Evolutionary conservation across 163 green algal species (phyloP).

Genomic region (Prototheca wickerhamii): DNA sequence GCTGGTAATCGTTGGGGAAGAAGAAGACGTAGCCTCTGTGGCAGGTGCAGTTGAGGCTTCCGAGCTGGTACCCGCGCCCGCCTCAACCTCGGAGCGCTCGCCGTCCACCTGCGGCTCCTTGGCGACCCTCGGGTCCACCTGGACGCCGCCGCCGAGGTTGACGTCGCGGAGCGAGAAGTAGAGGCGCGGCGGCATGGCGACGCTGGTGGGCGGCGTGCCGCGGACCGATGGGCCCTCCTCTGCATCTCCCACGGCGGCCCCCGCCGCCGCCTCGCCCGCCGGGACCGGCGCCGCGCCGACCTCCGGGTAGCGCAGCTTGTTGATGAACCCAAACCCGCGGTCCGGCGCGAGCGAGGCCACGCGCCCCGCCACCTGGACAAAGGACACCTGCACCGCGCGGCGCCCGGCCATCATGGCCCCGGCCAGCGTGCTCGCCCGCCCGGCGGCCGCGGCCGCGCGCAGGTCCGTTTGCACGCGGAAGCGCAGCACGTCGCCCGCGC

Average conservation of each 20-base stretch:
- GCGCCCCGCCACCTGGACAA: slow-evolving; percentile 7
- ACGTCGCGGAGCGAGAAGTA: neutral
- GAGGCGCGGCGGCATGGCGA: neutral
- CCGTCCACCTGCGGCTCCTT: too few relatives aligned
- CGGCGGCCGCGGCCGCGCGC: slow-evolving; percentile 7
- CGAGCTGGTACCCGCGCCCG: too few relatives aligned
- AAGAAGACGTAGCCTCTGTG: too few relatives aligned
- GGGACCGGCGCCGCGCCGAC: neutral
- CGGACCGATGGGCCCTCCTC: neutral
- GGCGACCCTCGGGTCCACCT: slow-evolving; percentile 11
- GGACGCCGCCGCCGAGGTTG: neutral
- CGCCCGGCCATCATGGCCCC: slow-evolving; percentile 10
- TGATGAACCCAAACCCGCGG: slow-evolving; percentile 29
- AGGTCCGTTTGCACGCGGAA: slow-evolving; percentile 28
- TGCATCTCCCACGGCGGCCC: neutral
- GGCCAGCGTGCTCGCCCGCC: neutral
- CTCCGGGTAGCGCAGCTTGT: neutral
- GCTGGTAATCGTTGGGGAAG: too few relatives aligned
- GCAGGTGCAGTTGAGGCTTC: too few relatives aligned
- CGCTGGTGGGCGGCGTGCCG: neutral
- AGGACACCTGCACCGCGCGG: slow-evolving; percentile 17
- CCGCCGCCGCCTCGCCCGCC: neutral
- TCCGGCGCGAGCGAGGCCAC: slow-evolving; percentile 7
- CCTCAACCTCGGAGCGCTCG: too few relatives aligned
- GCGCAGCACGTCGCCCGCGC: slow-evolving; percentile 16